A percentile compares a stretch with the other conserved stretches of the same genome.
These are phyloP conservation scores for Simplicillium sp. DNA, from an alignment of 2,329 filamentous ascomycete genomes.

Conservation along the genomic window DNA sequence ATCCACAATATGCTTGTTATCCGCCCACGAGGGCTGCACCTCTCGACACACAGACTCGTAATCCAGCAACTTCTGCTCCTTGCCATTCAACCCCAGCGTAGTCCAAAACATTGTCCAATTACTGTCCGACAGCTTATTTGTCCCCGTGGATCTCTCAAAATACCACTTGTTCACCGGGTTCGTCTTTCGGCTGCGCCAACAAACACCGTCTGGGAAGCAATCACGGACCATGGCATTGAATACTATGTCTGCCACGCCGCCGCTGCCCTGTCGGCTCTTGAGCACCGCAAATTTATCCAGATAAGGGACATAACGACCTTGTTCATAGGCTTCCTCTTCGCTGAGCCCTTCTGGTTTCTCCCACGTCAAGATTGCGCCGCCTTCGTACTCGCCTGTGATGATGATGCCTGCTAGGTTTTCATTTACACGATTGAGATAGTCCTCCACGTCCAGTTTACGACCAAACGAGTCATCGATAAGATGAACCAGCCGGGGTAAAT, in stretches of 20 bases:
- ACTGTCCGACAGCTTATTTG: slow-evolving; percentile 68
- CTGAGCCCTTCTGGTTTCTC: slow-evolving; percentile 59
- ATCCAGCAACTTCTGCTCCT: slow-evolving; percentile 48
- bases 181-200: slow-evolving; percentile 81
- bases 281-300: slow-evolving; percentile 96
- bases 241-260: slow-evolving; percentile 88
- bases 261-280: slow-evolving; percentile 77
- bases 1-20: slow-evolving; percentile 47
- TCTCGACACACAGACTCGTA: slow-evolving; percentile 67
- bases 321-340: slow-evolving; percentile 42
- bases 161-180: slow-evolving; percentile 99
- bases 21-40: slow-evolving; percentile 55
- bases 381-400: slow-evolving; percentile 93
- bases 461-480: slow-evolving; percentile 92
- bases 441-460: slow-evolving; percentile 69
- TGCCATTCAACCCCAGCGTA: slow-evolving; percentile 52
- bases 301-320: slow-evolving; percentile 72
- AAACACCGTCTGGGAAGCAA: slow-evolving; percentile 82
- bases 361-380: slow-evolving; percentile 91
- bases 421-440: slow-evolving; percentile 76
- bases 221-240: slow-evolving; percentile 91
- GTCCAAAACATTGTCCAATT: slow-evolving; percentile 99
- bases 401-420: slow-evolving; percentile 82
- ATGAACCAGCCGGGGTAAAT: slow-evolving; percentile 72
- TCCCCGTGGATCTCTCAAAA: slow-evolving; percentile 81